Conservation (phyloP, 805 yeast species). For the Kodamaea leandrae region DNA sequence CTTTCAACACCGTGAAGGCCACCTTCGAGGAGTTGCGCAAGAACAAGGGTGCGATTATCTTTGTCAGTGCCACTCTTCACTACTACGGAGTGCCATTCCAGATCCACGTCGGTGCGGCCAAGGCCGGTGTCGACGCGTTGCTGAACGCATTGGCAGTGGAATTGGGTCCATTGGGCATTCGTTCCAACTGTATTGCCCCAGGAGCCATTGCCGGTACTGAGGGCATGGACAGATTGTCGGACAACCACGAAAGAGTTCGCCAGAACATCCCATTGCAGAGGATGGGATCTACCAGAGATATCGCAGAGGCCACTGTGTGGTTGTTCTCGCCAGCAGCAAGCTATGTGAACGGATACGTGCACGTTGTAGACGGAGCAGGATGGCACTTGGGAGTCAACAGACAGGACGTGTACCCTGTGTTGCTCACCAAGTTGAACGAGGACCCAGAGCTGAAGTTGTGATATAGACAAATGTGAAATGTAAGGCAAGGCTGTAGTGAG, state of each 20-base stretch:
- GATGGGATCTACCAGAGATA: slow-evolving; percentile 69
- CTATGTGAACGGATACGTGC: slow-evolving; percentile 73
- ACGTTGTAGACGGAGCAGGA: slow-evolving; percentile 85
- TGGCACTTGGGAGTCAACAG: slow-evolving; percentile 58
- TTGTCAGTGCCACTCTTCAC: slow-evolving; percentile 44
- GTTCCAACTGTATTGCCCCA: slow-evolving; percentile 28
- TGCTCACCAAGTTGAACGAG: slow-evolving; percentile 17
- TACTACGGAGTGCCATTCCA: slow-evolving; percentile 44
- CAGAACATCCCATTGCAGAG: slow-evolving; percentile 62
- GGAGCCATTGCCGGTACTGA: slow-evolving; percentile 30
- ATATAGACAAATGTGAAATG: too few species aligned
- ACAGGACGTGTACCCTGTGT: slow-evolving; percentile 32
- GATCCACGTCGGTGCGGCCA: slow-evolving; percentile 30
- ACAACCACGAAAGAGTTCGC: slow-evolving; percentile 9
- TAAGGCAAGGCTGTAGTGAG: not conserved
- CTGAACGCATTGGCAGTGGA: slow-evolving; percentile 31
- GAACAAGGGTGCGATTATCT: slow-evolving; percentile 36
- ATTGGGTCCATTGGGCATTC: slow-evolving; percentile 29
- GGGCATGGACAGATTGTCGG: slow-evolving; percentile 24
- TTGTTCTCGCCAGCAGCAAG: slow-evolving; percentile 80
- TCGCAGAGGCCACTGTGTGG: slow-evolving; percentile 84
- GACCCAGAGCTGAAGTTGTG: slow-evolving; percentile 15
- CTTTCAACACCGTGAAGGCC: slow-evolving; percentile 42
- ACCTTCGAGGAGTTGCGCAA: slow-evolving; percentile 35
- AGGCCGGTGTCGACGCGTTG: slow-evolving; percentile 31